A percentile compares a stretch with the other conserved stretches of the same genome.
These are phyloP conservation scores for Pyricularia pennisetigena DNA, from an alignment of 2,329 filamentous ascomycete species.

Conservation along the genomic window DNA sequence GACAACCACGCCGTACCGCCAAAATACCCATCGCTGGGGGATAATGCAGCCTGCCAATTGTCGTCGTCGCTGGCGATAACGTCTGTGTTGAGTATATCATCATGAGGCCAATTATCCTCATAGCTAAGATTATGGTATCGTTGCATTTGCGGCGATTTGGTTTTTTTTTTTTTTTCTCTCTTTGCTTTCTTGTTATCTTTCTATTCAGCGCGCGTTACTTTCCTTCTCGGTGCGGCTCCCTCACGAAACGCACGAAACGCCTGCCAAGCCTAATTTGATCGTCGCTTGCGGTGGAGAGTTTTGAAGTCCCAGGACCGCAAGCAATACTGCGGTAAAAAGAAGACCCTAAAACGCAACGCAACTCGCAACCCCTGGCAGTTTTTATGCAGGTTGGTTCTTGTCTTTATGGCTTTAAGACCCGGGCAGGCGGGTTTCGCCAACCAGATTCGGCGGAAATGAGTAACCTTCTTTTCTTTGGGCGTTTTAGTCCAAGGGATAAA, in stretches of 20 bases:
- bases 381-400: too few species aligned
- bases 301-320: neutral
- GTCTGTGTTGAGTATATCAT: neutral
- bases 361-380: neutral
- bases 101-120: neutral
- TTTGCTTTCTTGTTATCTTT: neutral
- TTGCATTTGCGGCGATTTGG: neutral
- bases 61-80: neutral
- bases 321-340: neutral
- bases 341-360: neutral
- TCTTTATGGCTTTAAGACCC: neutral
- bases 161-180: neutral
- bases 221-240: neutral
- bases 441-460: neutral
- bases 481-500: neutral
- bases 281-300: neutral
- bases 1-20: neutral
- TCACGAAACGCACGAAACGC: neutral
- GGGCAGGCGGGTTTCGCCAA: neutral
- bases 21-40: conserved; percentile 44
- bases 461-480: neutral
- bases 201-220: neutral
- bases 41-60: conserved; percentile 18
- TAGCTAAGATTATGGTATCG: neutral
- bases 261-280: neutral